Conservation (phyloP, 176 grass and related monocot genomes). For the Rhynchospora breviuscula region DNA sequence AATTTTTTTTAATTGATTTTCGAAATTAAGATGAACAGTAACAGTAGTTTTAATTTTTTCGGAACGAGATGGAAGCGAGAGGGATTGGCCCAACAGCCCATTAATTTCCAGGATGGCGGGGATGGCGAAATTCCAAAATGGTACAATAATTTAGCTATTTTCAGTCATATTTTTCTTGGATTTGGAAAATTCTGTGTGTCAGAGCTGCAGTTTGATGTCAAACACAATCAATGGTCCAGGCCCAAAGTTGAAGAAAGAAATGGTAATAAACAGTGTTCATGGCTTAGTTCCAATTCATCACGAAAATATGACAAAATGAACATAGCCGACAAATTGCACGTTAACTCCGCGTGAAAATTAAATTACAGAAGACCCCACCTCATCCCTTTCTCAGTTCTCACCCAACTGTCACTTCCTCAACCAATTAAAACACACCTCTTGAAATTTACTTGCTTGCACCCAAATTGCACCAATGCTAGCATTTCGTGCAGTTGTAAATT, state of each 20-base stretch:
- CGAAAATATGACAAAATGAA: background rate
- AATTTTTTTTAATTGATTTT: no score
- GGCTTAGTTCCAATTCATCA: background rate
- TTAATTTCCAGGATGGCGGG: no score
- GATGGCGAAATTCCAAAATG: no score
- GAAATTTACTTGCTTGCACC: background rate
- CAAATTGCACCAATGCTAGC: background rate
- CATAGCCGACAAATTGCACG: background rate
- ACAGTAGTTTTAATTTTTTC: no score
- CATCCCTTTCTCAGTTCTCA: background rate
- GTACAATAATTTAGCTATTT: background rate
- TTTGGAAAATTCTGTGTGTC: background rate
- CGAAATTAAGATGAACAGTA: no score
- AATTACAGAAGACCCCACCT: background rate
- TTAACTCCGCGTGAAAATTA: conserved; percentile 12
- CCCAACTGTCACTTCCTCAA: conserved; percentile 5
- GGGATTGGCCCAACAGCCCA: no score
- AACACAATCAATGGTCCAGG: no score
- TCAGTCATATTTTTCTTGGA: background rate
- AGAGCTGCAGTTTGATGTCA: no score
- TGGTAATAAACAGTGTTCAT: background rate
- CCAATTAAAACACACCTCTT: conserved; percentile 1
- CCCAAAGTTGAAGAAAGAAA: background rate
- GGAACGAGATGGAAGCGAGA: no score
- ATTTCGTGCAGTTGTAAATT: no score